Base-by-base conservation (phyloP, 129 eudicot species). In the Glebionis coronaria region DNA sequence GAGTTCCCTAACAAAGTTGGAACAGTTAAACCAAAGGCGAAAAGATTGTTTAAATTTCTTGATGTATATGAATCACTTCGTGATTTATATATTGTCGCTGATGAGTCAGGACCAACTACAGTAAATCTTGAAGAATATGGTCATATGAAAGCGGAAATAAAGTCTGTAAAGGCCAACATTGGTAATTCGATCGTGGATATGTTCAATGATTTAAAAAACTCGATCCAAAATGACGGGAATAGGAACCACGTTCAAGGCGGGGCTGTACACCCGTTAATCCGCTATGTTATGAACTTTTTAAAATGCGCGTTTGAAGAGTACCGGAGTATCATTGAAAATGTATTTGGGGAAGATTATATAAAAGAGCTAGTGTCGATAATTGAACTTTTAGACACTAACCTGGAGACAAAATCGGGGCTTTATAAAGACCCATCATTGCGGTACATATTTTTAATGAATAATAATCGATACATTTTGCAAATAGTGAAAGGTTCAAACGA, bases 371-470 rank as follows among this genome's bases (percentile, higher is more conserved):
- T 74, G 31, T 70, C 28, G 1, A 78, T 84, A 9, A 81, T 93
- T 74, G 82, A 82, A 55, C 73, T 82, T 0, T 49, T 93, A 53
- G 98, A 93, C 13, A 49, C 65, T 2, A 88, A 86, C 44, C 70
- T 93, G 0, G 95, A 84, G 38, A 52, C 76, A 6, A 93, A 86
- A 65, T 80, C 97, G 14, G 57, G 29, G 18, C 70, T 84, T 1
- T 93, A 93, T 63, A 84, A 70, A 62, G 95, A 93, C 64, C 80
- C 64, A 0, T 74, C 98, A 0, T 73, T 93, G 28, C 67, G 85
- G 3, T 71, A 76, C 81, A 77, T 93, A 4, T 93, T 93, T 68
- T 42, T 93, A 51, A 93, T 93, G 98, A 93, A 93, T 82, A 93
- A 93, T 21, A 86, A 84, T 3, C 74, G 95, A 51, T 86, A 76